These are phyloP conservation scores for Tubosaeta sp. DNA, from an alignment of 768 basidiomycete species.

Conservation along the genomic window DNA sequence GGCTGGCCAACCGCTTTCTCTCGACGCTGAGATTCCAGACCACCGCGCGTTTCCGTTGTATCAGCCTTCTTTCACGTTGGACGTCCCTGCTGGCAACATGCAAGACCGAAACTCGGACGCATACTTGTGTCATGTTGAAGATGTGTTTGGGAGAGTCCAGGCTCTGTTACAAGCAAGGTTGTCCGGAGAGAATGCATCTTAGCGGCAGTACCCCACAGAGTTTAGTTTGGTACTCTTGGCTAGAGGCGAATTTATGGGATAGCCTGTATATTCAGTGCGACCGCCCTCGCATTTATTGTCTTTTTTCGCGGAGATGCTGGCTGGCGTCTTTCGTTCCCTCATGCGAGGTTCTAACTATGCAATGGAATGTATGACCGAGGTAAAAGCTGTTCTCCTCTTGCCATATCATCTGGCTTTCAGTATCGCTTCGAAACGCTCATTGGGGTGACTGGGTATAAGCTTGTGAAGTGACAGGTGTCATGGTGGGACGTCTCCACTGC, in stretches of 20 bases:
- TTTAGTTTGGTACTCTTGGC: conserved; percentile 24
- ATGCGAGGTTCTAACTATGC: background rate
- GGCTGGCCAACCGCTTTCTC: conserved; percentile 50
- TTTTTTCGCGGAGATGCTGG: conserved; percentile 50
- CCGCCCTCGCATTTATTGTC: conserved; percentile 43
- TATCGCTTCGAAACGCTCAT: conserved; percentile 44
- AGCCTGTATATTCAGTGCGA: conserved; percentile 42
- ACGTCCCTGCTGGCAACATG: conserved; percentile 69
- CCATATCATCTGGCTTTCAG: conserved; percentile 28
- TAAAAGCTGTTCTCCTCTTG: conserved; percentile 27
- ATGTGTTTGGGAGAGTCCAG: conserved; percentile 35
- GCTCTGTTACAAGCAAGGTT: conserved; percentile 17
- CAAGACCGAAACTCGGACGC: conserved; percentile 66
- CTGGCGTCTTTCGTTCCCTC: conserved; percentile 1
- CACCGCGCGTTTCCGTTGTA: conserved; percentile 70
- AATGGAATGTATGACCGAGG: conserved; percentile 47
- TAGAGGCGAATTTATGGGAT: conserved; percentile 54
- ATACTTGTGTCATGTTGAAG: conserved; percentile 46
- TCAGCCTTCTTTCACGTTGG: conserved; percentile 76
- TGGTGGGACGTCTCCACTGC: conserved; percentile 35
- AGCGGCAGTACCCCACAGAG: too few relatives aligned
- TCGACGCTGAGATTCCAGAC: conserved; percentile 71
- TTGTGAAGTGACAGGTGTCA: conserved; percentile 41
- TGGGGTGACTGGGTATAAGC: conserved; percentile 44
- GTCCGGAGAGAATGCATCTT: background rate